Conservation (phyloP, 1,139 yeast genomes). For the Blastobotrys persicus region DNA sequence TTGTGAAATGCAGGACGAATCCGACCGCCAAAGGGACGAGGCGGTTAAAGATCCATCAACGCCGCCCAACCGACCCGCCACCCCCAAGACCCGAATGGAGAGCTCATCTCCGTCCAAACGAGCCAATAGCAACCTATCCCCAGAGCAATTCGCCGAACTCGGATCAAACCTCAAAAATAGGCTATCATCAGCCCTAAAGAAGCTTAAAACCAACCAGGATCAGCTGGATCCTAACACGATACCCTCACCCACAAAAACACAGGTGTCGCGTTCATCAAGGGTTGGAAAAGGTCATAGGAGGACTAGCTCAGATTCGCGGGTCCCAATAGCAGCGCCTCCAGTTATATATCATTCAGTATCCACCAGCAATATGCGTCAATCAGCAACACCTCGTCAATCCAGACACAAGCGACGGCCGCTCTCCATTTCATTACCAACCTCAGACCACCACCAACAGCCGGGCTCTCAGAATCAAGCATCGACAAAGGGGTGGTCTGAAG, state of each 20-base stretch:
- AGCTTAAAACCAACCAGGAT: conserved; percentile 38
- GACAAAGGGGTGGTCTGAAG: conserved; percentile 20
- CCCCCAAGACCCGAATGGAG: background rate
- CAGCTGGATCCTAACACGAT: conserved; percentile 29
- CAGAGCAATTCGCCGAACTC: conserved; percentile 38
- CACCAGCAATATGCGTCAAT: background rate
- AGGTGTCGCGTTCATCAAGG: background rate
- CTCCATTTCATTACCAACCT: conserved; percentile 9
- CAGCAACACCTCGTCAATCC: background rate
- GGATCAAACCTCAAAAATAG: conserved; percentile 46
- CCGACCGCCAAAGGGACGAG: background rate
- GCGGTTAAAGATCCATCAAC: background rate
- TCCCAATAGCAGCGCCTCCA: background rate
- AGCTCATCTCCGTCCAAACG: conserved; percentile 6
- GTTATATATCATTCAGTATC: background rate
- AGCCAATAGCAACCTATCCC: conserved; percentile 8
- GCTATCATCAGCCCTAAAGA: conserved; percentile 47
- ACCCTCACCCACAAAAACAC: conserved; percentile 3
- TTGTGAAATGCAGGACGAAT: background rate
- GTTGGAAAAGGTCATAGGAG: conserved; percentile 11
- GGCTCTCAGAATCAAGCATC: background rate
- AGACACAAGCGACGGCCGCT: conserved; percentile 4
- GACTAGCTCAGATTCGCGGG: conserved; percentile 15
- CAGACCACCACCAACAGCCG: background rate
- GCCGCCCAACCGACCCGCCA: conserved; percentile 5